A percentile compares a stretch with the other conserved stretches of the same genome.
phyloP scores from a whole-genome alignment of 2,329 filamentous ascomycete genomes.

The Mollisiaceae sp. region DNA sequence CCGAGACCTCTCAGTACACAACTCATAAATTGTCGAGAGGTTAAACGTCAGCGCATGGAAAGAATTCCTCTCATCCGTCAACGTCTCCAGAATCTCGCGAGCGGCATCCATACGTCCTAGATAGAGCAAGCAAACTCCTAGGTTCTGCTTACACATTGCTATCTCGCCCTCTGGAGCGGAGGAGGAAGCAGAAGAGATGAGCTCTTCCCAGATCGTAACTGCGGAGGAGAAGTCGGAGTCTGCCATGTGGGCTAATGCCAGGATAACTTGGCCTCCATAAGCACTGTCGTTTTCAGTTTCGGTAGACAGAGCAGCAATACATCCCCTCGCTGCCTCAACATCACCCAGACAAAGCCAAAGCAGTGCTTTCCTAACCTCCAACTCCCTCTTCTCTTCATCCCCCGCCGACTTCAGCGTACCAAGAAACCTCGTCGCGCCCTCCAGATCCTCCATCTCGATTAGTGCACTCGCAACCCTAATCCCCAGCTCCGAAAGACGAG shows the following conservation, averaged over 20 bases:
- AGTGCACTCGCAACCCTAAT: slow-evolving; percentile 68
- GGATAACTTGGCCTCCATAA: slow-evolving; percentile 54
- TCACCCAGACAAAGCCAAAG: slow-evolving; percentile 83
- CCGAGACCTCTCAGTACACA: slow-evolving; percentile 79
- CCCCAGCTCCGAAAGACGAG: slow-evolving; percentile 76
- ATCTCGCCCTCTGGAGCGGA: slow-evolving; percentile 47
- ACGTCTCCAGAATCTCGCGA: slow-evolving; percentile 66
- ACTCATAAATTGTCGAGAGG: slow-evolving; percentile 86
- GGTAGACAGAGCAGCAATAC: slow-evolving; percentile 46
- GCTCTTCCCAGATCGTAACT: slow-evolving; percentile 61
- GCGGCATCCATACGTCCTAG: slow-evolving; percentile 76
- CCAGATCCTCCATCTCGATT: slow-evolving; percentile 86
- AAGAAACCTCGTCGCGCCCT: slow-evolving; percentile 78
- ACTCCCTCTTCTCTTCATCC: slow-evolving; percentile 43
- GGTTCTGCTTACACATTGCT: slow-evolving; percentile 79
- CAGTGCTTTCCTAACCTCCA: slow-evolving; percentile 61
- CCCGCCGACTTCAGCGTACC: slow-evolving; percentile 53
- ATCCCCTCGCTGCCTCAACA: slow-evolving; percentile 65
- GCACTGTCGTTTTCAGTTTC: slow-evolving; percentile 22
- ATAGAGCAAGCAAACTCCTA: slow-evolving; percentile 85
- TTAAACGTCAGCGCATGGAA: slow-evolving; percentile 90
- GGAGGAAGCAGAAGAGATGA: slow-evolving; percentile 45
- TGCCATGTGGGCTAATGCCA: slow-evolving; percentile 77
- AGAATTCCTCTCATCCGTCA: slow-evolving; percentile 65
- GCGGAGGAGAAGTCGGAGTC: slow-evolving; percentile 75